These are phyloP conservation scores for Sphaerulina vaccinii DNA, from an alignment of 2,329 filamentous ascomycete species.

Conservation along the genomic window DNA sequence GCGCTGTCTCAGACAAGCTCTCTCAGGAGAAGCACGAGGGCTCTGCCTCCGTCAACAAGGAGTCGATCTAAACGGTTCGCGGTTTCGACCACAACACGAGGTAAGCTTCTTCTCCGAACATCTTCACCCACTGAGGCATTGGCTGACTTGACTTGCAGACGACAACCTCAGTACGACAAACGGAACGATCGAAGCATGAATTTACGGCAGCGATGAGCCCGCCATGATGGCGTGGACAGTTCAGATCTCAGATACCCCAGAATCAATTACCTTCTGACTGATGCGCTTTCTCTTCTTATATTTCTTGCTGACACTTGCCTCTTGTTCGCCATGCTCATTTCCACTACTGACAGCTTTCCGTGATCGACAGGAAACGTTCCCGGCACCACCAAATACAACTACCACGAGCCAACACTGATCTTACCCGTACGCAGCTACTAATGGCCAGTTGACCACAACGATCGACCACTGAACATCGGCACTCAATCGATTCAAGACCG, in stretches of 20 bases:
- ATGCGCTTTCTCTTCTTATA: neutral
- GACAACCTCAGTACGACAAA: neutral
- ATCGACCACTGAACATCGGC: no score
- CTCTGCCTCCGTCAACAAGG: constrained; percentile 52
- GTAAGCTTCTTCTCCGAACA: neutral
- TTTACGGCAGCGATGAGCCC: constrained; percentile 9
- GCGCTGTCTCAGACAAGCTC: constrained; percentile 54
- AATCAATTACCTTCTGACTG: constrained; percentile 10
- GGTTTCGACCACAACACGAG: neutral
- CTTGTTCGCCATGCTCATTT: neutral
- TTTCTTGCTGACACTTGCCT: neutral
- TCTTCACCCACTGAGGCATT: no score
- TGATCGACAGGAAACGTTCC: no score
- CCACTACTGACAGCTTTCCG: no score
- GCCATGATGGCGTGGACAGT: constrained; percentile 4
- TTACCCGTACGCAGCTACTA: no score
- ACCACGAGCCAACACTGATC: no score
- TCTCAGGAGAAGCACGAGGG: constrained; percentile 53
- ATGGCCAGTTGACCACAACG: no score
- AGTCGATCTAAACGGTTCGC: constrained; percentile 29
- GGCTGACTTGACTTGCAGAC: neutral
- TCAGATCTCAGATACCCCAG: constrained; percentile 12
- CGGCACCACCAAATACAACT: no score
- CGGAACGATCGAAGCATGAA: constrained; percentile 7
- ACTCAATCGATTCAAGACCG: no score